A percentile compares a stretch with the other conserved stretches of the same genome.
phyloP scores from a whole-genome alignment of 2,329 filamentous ascomycete genomes.

The Cyclaneusma minus region DNA sequence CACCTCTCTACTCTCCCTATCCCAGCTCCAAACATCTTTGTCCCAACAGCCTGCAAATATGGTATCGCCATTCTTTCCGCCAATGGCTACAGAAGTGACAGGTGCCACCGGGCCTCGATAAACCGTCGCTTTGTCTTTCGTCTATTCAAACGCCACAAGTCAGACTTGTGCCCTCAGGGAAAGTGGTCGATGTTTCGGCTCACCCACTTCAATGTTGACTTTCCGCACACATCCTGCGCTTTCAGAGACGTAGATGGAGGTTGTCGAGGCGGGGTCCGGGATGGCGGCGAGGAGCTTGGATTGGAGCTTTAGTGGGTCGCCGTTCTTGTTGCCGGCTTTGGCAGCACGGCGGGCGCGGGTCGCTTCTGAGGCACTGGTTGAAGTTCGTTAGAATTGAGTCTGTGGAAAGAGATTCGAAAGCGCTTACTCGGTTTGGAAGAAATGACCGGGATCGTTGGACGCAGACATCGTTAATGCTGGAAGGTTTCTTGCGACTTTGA shows the following conservation, averaged over 20 bases:
- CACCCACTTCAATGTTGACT: constrained; percentile 61
- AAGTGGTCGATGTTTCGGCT: constrained; percentile 11
- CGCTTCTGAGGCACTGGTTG: constrained; percentile 13
- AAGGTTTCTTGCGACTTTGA: too few species aligned
- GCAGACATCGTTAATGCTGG: constrained; percentile 50
- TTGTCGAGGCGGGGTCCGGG: constrained; percentile 45
- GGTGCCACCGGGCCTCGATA: constrained; percentile 69
- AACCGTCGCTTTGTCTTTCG: constrained; percentile 25
- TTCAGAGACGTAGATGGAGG: constrained; percentile 64
- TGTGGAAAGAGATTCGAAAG: background rate
- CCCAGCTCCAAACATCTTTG: constrained; percentile 80
- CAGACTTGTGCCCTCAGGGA: background rate
- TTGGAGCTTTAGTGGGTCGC: constrained; percentile 62
- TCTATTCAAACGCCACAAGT: constrained; percentile 17
- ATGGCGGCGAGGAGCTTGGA: constrained; percentile 74
- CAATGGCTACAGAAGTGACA: constrained; percentile 60
- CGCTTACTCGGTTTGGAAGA: constrained; percentile 81
- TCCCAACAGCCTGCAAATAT: constrained; percentile 91
- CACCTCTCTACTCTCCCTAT: constrained; percentile 37
- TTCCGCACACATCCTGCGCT: constrained; percentile 68
- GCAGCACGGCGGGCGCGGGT: constrained; percentile 44
- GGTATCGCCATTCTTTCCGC: constrained; percentile 35
- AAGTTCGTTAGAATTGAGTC: background rate
- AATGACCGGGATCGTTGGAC: constrained; percentile 61
- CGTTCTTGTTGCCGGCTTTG: constrained; percentile 62